Percentiles rank a stretch among this genome's conserved stretches.
phyloP scores from a whole-genome alignment of 2,329 filamentous ascomycete species.

The Ophiocordyceps camponoti-rufipedis region DNA sequence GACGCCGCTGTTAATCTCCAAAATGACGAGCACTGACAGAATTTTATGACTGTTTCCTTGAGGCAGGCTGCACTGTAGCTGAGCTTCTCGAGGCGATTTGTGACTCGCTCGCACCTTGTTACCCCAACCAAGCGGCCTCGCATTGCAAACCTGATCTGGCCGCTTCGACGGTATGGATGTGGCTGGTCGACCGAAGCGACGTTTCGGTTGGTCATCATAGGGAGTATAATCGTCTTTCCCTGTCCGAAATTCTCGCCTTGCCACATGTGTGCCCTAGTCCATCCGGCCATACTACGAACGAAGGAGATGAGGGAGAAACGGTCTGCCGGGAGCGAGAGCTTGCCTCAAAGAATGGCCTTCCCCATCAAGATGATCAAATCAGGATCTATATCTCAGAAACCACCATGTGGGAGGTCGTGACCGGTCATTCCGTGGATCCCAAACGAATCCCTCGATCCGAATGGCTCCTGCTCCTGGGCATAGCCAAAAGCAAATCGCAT shows the following conservation, averaged over 20 bases:
- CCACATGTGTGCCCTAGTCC: constrained; percentile 1
- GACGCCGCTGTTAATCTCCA: background rate
- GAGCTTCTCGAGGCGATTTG: constrained; percentile 15
- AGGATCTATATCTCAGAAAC: constrained; percentile 32
- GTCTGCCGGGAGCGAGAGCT: background rate
- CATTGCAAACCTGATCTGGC: constrained; percentile 8
- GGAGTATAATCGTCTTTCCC: constrained; percentile 20
- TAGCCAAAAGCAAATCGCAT: constrained; percentile 31
- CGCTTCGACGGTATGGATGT: constrained; percentile 16
- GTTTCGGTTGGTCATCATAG: constrained; percentile 16
- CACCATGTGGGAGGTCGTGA: constrained; percentile 39
- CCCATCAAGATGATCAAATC: background rate
- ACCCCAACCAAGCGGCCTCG: constrained; percentile 3
- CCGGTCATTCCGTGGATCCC: constrained; percentile 39
- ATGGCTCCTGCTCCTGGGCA: constrained; percentile 39
- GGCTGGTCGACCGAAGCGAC: constrained; percentile 16
- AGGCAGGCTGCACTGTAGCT: constrained; percentile 13
- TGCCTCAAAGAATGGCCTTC: background rate
- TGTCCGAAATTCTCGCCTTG: constrained; percentile 12
- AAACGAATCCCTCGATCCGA: constrained; percentile 39
- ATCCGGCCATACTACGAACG: background rate
- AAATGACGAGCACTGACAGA: background rate
- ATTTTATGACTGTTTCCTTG: background rate
- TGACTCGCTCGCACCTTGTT: constrained; percentile 7
- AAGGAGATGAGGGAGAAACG: background rate